Evolutionary conservation across 495 filamentous ascomycete species (phyloP).

Genomic region (Penicillium cosmopolitanum): DNA sequence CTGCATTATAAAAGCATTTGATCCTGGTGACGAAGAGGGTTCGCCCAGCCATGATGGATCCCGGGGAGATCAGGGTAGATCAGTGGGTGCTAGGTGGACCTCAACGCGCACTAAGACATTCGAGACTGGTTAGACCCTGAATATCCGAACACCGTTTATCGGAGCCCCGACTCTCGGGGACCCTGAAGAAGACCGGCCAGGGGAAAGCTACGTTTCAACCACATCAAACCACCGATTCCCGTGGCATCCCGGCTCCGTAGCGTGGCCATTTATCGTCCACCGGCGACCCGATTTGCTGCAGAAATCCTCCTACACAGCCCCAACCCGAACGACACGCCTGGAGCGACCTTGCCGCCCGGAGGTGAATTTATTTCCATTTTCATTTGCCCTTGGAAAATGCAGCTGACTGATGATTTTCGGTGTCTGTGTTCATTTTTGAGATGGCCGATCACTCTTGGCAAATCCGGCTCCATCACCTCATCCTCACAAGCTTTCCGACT

Average conservation of each 20-base stretch:
- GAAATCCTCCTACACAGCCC: neutral
- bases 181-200: neutral
- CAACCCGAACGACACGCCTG: slow-evolving; percentile 8
- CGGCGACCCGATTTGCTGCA: slow-evolving; percentile 1
- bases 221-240: slow-evolving; percentile 8
- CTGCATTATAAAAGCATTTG: slow-evolving; percentile 12
- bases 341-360: neutral
- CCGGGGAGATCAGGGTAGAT: slow-evolving; percentile 13
- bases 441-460: slow-evolving; percentile 8
- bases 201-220: neutral
- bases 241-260: neutral
- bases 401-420: slow-evolving; percentile 2
- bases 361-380: neutral
- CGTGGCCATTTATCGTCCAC: neutral
- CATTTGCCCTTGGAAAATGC: neutral
- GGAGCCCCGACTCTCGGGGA: neutral
- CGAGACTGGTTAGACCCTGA: neutral
- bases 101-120: neutral
- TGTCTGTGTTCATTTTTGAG: slow-evolving; percentile 4
- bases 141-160: neutral
- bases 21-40: slow-evolving; percentile 4
- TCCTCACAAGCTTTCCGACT: slow-evolving; percentile 2
- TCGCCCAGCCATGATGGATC: slow-evolving; percentile 2
- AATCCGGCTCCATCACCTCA: slow-evolving; percentile 8
- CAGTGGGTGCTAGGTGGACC: neutral